Evolutionary conservation across 202 grass and related monocot species (phyloP).

Genomic region (Miscanthus sacchariflorus): DNA sequence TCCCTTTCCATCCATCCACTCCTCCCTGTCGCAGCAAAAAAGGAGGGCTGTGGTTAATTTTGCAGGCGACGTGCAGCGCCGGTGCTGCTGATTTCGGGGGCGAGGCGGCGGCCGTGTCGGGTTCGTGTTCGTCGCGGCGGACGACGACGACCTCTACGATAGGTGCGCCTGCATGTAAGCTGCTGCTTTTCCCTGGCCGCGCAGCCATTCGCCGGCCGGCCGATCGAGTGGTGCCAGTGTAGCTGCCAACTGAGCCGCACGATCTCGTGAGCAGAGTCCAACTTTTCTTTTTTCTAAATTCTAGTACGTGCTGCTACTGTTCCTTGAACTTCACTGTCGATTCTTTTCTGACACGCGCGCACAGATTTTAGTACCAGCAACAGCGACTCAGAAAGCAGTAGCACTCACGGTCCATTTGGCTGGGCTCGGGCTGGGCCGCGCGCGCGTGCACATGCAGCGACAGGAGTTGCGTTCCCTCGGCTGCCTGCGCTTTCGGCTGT

Average conservation of each 20-base stretch:
- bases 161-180: neutral
- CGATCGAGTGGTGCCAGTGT: neutral
- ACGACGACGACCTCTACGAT: neutral
- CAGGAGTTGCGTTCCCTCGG: neutral
- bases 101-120: neutral
- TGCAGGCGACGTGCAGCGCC: too few relatives aligned
- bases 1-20: too few relatives aligned
- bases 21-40: too few relatives aligned
- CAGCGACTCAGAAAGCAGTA: too few relatives aligned
- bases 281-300: too few relatives aligned
- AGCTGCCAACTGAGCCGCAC: too few relatives aligned
- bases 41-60: too few relatives aligned
- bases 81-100: neutral
- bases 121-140: neutral
- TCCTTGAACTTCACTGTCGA: neutral
- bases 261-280: too few relatives aligned
- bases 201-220: neutral
- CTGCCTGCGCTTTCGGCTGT: conserved; percentile 28
- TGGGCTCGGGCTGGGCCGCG: neutral
- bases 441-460: neutral
- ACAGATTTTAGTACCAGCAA: neutral
- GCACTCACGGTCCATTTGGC: neutral
- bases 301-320: too few relatives aligned
- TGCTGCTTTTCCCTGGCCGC: too few relatives aligned
- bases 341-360: neutral